These are phyloP conservation scores for Trichosporon inkin DNA, from an alignment of 1,284 basidiomycete species.

Conservation along the genomic window DNA sequence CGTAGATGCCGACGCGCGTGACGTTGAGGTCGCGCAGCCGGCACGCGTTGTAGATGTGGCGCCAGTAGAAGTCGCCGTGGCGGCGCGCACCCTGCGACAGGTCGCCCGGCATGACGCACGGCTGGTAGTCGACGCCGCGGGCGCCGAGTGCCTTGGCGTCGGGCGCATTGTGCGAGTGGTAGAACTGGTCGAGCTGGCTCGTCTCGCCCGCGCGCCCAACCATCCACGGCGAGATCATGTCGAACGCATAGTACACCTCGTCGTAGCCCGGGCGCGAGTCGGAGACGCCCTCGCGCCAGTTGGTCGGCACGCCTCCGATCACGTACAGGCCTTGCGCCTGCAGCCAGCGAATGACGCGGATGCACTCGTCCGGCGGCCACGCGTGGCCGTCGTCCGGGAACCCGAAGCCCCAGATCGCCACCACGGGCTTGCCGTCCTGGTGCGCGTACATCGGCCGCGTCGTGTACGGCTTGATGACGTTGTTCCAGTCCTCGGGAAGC, in stretches of 20 bases:
- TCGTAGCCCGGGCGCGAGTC: conserved; percentile 18
- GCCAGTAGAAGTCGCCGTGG: conserved; percentile 27
- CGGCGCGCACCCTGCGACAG: conserved; percentile 12
- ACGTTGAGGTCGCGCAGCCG: neutral
- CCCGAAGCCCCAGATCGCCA: conserved; percentile 25
- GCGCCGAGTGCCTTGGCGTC: conserved; percentile 15
- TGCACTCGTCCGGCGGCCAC: conserved; percentile 12
- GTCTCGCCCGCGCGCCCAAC: conserved; percentile 20
- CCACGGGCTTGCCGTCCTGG: conserved; percentile 23
- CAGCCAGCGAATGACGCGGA: conserved; percentile 21
- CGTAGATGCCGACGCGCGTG: conserved; percentile 11
- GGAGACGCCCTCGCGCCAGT: conserved; percentile 16
- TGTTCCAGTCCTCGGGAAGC: conserved; percentile 19
- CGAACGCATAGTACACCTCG: conserved; percentile 19
- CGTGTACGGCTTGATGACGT: conserved; percentile 17
- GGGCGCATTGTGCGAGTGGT: conserved; percentile 10
- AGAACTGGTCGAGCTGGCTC: conserved; percentile 16
- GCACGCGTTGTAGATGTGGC: conserved; percentile 19
- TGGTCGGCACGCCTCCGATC: conserved; percentile 25
- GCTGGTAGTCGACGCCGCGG: conserved; percentile 22
- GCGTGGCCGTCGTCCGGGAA: conserved; percentile 21
- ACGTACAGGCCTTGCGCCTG: conserved; percentile 16
- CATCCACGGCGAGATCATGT: conserved; percentile 26
- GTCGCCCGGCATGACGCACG: conserved; percentile 24
- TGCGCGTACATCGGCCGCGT: conserved; percentile 13